Evolutionary conservation across 306 rosid species (phyloP), one percentile per base, ranked within the genome.

Genomic region (Hylodesmum podocarpum): DNA sequence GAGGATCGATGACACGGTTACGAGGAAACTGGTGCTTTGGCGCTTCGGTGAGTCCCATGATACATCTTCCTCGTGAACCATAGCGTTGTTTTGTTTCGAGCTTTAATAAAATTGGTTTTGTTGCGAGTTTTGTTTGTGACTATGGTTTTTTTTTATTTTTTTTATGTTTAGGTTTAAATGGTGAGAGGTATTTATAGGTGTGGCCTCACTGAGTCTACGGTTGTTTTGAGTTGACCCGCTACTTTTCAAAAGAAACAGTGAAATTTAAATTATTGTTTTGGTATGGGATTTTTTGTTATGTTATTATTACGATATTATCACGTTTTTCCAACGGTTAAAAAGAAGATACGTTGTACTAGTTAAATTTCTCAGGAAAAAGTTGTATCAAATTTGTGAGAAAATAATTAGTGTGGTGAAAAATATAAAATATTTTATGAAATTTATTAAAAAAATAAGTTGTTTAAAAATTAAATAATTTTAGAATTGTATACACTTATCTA

Each of bases 1-100:
- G n/a, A 85, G 16, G 11, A 86, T 79, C 14, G 89, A 79, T 4
- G 91, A 16, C 8, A 89, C 24, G 24, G 91, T 74, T 18, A 66
- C 62, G 16, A 84, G 29, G 67, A 95, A 64, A 29, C 77, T 61
- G 27, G 49, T 73, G 5, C 65, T 5, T 1, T 81, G 64, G 28
- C 59, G 86, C 65, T 72, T 81, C 12, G 86, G 78, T 0, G 76
- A 80, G n/a, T 74, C 80, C 66, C 80, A 66, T 16, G 84, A 37
- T 40, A 78, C 13, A 24, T 25, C 57, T 7, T 27, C 64, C 8
- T 27, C 64, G 14, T 59, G 24, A 11, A 33, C 76, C 81, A 84
- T 79, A 47, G 65, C 25, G 66, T 3, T 4, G 41, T n/a, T 31
- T 29, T 29, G 37, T 15, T 15, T 29, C 0, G 9, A 37, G 36